Base-by-base conservation (phyloP, 441 rosid species). In the Syzygium syzygioides region DNA sequence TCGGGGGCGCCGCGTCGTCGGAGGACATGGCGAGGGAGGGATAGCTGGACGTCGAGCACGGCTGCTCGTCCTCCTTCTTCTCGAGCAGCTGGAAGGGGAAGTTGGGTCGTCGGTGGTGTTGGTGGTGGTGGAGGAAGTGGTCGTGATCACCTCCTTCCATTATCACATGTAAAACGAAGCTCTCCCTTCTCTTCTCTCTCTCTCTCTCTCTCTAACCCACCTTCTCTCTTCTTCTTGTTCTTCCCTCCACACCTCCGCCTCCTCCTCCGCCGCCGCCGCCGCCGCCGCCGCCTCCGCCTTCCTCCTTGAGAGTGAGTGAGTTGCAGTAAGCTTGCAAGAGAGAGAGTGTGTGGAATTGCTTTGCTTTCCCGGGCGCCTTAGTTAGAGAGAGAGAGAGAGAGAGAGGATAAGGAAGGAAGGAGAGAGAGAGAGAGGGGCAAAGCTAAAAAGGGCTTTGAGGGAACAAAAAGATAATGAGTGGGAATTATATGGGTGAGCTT, bases 31-130 rank as follows among this genome's bases (percentile, higher is more conserved):
- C 92, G 45, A 91, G 95, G 87, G 97, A 92, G 89, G 96, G 95
- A 91, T 94, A 94, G 30, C 92, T 93, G 71, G 98, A 91, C 52
- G 98, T 91, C 23, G 95, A 91, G 64, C 94, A 93, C 45, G 87
- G 87, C 55, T 91, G 91, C 48, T 94, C 96, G 10, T 95, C 96
- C 76, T 93, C 95, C 91, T 87, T 92, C 91, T 91, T 93, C 86
- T 95, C 96, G 79, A 96, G 93, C 89, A 96, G 94, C 89, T 97
- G 98, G 86, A 97, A 95, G 76, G 98, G 98, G 92, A 96, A 95
- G 92, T 93, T 96, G 7, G 92, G 94, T 90, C 95, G 94, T 86
- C 91, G 89, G 71, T 60, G 86, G 11, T 88, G 89, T 34, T 84
- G 88, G n/a, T 87, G 88, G 66, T 71, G 95, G 91, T 92, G 91